A percentile compares a stretch with the other conserved stretches of the same genome.
These are phyloP conservation scores for Termitomyces sp. DNA, from an alignment of 1,284 basidiomycete genomes.

Conservation along the genomic window DNA sequence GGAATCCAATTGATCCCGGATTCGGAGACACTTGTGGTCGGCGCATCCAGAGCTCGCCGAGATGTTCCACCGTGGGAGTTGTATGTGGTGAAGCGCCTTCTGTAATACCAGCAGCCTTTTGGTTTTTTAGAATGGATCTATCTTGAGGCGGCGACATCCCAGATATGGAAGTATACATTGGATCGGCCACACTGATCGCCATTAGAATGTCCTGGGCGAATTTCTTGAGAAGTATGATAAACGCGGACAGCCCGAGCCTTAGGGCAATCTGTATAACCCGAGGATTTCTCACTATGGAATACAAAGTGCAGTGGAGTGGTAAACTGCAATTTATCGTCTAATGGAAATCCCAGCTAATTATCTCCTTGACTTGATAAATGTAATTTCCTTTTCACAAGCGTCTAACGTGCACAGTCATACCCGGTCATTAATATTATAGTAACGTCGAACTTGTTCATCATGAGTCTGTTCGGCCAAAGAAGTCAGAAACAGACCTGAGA, in stretches of 20 bases:
- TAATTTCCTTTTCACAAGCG: neutral
- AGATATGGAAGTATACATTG: neutral
- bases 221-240: neutral
- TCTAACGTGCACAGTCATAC: neutral
- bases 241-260: too few relatives aligned
- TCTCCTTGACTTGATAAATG: neutral
- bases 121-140: neutral
- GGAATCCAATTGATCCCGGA: constrained; percentile 2
- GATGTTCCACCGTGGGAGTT: neutral
- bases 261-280: too few relatives aligned
- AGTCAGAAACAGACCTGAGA: neutral
- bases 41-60: neutral
- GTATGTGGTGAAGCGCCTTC: neutral
- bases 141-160: neutral
- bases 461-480: neutral
- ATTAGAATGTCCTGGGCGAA: neutral
- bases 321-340: neutral
- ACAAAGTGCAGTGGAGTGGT: neutral
- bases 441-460: neutral
- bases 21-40: neutral
- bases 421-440: constrained; percentile 1
- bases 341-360: neutral
- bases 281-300: neutral
- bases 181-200: neutral
- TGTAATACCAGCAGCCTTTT: neutral